Evolutionary conservation across 768 basidiomycete genomes (phyloP), one percentile per base, ranked within the genome.

Genomic region (Nevesoporus exiguus): DNA sequence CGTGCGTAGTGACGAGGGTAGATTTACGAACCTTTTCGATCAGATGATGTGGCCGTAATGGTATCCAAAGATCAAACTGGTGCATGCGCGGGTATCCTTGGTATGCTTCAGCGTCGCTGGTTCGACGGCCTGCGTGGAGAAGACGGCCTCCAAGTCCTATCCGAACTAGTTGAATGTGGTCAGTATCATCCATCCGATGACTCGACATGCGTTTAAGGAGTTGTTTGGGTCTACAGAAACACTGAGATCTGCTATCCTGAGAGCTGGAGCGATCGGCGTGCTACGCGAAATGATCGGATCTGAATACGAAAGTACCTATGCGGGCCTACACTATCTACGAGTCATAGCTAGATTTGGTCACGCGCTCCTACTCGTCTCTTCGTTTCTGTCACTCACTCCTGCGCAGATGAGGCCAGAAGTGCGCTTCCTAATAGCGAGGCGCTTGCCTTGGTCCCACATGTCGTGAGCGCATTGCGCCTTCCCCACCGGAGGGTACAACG

Each of bases 61-160:
- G 43, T 61, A 2, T 55, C 51, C 17, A 34, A 49, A 3, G 42
- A 57, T 4, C n/a, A 48, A 10, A 43, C 45, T 0, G 52, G 56
- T 19, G 58, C 51, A 13, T 27, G 45, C 11, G 21, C 0, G 21
- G 44, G 43, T 14, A 60, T 69, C 30, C 7, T 65, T 22, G 29
- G 39, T 7, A 69, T 68, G 67, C 49, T 68, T 29, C 52, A 29
- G 43, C 59, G 57, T 46, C 58, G 65, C 39, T 65, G 67, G 65
- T 68, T 69, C n/a, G 67, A 69, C 19, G 66, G 58, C 10, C 14
- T 56, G n/a, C 54, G 49, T 1, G 65, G 65, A 33, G 67, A 67
- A 57, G 67, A 68, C 25, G 63, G 63, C 21, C 49, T 68, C 1
- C 54, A 52, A 24, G 59, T 59, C n/a, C 39, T 68, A 1, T 51